Percentiles rank a stretch among this genome's conserved stretches.
Evolutionary conservation across 768 basidiomycete genomes (phyloP).

Genomic region (Psilocybe subaeruginosa): DNA sequence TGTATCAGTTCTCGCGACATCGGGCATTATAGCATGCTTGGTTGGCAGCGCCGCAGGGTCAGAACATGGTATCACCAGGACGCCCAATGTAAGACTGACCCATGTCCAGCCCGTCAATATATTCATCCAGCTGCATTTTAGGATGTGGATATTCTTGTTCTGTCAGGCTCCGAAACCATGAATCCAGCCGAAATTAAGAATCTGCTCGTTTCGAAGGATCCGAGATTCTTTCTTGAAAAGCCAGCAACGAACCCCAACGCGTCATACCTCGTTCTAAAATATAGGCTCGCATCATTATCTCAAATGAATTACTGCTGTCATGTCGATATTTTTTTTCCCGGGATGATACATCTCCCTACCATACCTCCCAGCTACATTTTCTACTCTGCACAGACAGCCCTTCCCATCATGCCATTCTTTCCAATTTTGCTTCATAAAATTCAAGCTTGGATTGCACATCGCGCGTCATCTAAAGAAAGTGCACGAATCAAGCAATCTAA

Average conservation of each 20-base stretch:
- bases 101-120: not conserved
- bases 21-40: conserved; percentile 2
- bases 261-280: conserved; percentile 17
- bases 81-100: conserved; percentile 6
- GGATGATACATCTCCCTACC: conserved; percentile 21
- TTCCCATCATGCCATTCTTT: conserved; percentile 12
- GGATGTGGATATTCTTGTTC: conserved; percentile 22
- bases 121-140: not conserved
- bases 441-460: conserved; percentile 10
- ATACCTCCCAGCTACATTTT: conserved; percentile 12
- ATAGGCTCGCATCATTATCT: conserved; percentile 5
- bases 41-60: conserved; percentile 11
- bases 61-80: conserved; percentile 9
- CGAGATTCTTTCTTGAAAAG: conserved; percentile 11
- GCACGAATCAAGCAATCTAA: conserved; percentile 12
- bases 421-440: conserved; percentile 9
- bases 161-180: conserved; percentile 4
- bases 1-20: not conserved
- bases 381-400: not conserved
- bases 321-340: conserved; percentile 23
- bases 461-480: conserved; percentile 9
- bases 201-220: conserved; percentile 2
- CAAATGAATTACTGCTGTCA: conserved; percentile 7
- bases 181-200: conserved; percentile 10
- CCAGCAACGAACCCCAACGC: conserved; percentile 15